Evolutionary conservation across 495 filamentous ascomycete genomes (phyloP), one percentile per base, ranked within the genome.

Genomic region (Aspergillus steynii): DNA sequence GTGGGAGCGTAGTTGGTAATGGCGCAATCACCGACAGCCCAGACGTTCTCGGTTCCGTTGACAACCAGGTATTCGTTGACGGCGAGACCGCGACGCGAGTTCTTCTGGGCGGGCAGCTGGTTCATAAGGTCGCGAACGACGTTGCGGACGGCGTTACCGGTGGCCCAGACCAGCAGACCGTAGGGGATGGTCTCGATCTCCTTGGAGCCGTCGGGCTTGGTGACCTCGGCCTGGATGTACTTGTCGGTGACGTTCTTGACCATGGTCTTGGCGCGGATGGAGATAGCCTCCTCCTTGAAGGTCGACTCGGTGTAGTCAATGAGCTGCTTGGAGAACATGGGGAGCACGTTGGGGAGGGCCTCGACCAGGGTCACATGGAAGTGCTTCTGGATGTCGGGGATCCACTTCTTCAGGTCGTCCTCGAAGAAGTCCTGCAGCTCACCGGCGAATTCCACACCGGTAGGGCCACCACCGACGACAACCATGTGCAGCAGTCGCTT

Each of bases 271-370:
- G 95, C 96, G 74, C 87, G 89, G 79, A 99, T 94, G 59, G 89
- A 86, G 71, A 99, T 99, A 67, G 90, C 91, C 79, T 98, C 94
- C 82, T 98, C 96, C 78, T 96, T 95, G 84, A 99, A 96, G 58
- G 93, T 96, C 73, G 91, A 92, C 79, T 98, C 96, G 64, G 96
- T 98, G 82, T 98, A 99, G 72, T 99, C 94, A 75, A 98, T 98
- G 65, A 99, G 82, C 73, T 96, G 91, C 84, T 98, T 98, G 74
- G 92, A 96, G 85, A 99, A 99, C 88, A 92, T 95, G 67, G 95
- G 95, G 42, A 99, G 86, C 42, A 98, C 96, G 74, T 96, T 97
- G 60, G 95, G 95, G n/a, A 98, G 86, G 59, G 96, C 95, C 80
- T 99, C 95, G 65, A 98, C 92, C 27, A 99, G 88, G 55, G 95